Evolutionary conservation across 768 basidiomycete species (phyloP), one percentile per base, ranked within the genome.

Genomic region (Russula earlei): DNA sequence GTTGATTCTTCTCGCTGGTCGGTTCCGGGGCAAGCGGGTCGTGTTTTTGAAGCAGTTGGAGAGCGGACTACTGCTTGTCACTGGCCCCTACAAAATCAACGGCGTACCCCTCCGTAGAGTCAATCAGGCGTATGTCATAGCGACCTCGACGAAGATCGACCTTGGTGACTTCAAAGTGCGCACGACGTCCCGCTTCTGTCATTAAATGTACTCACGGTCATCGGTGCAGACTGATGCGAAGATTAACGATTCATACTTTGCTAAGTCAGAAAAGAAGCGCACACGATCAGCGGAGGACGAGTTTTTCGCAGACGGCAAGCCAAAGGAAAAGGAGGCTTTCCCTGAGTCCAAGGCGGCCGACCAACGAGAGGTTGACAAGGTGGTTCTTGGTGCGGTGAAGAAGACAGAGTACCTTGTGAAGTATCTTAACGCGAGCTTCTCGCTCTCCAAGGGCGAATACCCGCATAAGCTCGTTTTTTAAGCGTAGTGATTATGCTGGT

Each of bases 111-210:
- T 99, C 71, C 82, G 94, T 71, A 84, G 96, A 71, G 93, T 99
- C 58, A 95, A 93, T 78, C 95, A 97, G 77, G 92, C 96, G 53
- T 99, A 99, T 70, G 92, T 94, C 60, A 98, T 99, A 67, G 91
- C 95, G 56, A 99, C 96, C 56, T 93, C 93, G 54, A 97, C 96
- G 64, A 91, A 85, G 75, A 73, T 98, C 64, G 88, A 95, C 62
- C 71, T 97, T 55, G 78, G 75, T 25, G 79, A 75, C 55, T 75
- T 89, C 70, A 80, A 81, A 76, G 92, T 91, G 66, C 61, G 80
- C 76, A 24, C 34, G 54, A 41, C 2, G n/a, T n/a, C 38, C 36
- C 25, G 50, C 43, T 60, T 52, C 54, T 34, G 43, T 15, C 22
- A 44, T 3, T 61, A 29, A 19, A 11, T 5, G 53, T 41, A 42